Base-by-base conservation (phyloP, 2,329 filamentous ascomycete genomes). In the Cytospora mali region DNA sequence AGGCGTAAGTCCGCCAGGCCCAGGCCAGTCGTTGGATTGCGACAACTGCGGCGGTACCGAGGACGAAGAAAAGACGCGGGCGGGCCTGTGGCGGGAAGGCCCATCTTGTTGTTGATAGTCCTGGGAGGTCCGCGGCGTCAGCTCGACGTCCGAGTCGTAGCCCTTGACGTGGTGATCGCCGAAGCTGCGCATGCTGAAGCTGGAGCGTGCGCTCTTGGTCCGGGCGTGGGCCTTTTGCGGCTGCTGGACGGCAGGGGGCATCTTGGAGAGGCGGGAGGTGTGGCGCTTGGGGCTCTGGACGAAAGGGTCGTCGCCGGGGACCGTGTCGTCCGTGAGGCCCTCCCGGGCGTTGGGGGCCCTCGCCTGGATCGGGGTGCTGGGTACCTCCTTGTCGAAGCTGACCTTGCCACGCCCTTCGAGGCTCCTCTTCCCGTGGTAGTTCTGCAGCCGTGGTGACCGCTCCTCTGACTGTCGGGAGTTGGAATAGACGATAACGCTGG, bases 281-380 rank as follows among this genome's bases (percentile, higher is more conserved):
- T 83, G 80, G 13, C 83, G 80, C 71, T 80, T 86, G 1, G 81
- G 76, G 13, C 77, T 75, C 9, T 80, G 73, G 31, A 88, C 71
- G 66, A 86, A 89, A 4, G 86, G 84, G 52, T 82, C 81, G 62
- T 84, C 86, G 35, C 86, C 86, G 6, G 85, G 84, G 3, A 88
- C 72, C 1, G 80, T 73, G 68, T 88, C 84, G 65, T 88, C 86
- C 2, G 86, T 88, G 6, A 89, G 78, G 18, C 86, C 86, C 1
- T 79, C 80, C 23, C 86, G 77, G n/a, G 86, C 79, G 68, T 88
- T 88, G 14, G 86, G 86, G 7, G 86, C 86, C 54, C 81, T 77
- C 14, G 85, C 85, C 29, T 86, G 75, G 11, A 86, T 80, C 1
- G 84, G 80, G 3, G 81, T 76, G 27, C 76, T 73, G 1, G 81